A percentile compares a stretch with the other conserved stretches of the same genome.
Conservation (phyloP, 257 asterid genomes). For the Solanum chilense region DNA sequence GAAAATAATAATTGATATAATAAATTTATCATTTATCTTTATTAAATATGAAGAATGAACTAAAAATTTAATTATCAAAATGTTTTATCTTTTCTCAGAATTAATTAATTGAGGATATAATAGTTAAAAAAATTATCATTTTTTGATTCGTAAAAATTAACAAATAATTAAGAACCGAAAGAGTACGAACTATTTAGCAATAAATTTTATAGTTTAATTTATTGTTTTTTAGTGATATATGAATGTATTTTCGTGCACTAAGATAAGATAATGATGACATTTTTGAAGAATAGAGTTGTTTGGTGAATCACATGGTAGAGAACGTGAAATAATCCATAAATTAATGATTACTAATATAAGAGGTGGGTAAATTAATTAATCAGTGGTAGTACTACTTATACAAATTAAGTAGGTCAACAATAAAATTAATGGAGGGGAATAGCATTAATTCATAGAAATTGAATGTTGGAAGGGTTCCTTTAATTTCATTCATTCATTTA, state of each 20-base stretch:
- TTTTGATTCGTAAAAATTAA: too few species aligned
- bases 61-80: too few species aligned
- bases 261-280: background rate
- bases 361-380: background rate
- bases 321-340: slow-evolving; percentile 21
- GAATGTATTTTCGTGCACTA: background rate
- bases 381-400: background rate
- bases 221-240: background rate
- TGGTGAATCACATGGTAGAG: slow-evolving; percentile 39
- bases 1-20: too few species aligned
- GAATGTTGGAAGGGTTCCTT: background rate
- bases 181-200: background rate
- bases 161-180: too few species aligned
- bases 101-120: too few species aligned
- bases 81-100: too few species aligned
- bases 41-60: too few species aligned
- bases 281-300: background rate
- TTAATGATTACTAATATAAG: background rate
- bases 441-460: background rate
- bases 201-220: background rate
- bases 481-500: slow-evolving; percentile 6
- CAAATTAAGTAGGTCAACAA: background rate
- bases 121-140: too few species aligned
- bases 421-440: slow-evolving; percentile 1
- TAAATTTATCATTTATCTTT: too few species aligned